Conservation (phyloP, 2,329 filamentous ascomycete species). For the Blastomyces gilchristii region DNA sequence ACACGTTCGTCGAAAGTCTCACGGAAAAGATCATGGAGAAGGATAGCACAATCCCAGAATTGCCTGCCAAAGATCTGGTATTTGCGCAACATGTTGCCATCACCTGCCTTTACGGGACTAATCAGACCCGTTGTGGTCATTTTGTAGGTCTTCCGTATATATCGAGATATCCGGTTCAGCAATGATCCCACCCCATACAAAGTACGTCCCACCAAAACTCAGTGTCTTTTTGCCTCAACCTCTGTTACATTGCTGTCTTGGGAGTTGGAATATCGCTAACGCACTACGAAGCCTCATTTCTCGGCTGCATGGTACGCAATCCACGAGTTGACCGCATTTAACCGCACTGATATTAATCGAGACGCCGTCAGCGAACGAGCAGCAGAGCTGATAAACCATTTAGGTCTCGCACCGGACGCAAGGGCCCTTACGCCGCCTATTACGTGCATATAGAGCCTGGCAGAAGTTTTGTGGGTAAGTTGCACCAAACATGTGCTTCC, state of each 20-base stretch:
- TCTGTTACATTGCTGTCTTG: not conserved
- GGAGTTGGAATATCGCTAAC: constrained; percentile 15
- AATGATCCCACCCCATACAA: constrained; percentile 84
- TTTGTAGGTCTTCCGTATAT: constrained; percentile 64
- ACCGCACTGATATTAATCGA: not conserved
- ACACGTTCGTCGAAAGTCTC: constrained; percentile 62
- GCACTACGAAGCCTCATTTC: constrained; percentile 55
- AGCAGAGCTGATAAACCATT: constrained; percentile 9
- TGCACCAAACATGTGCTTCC: not conserved
- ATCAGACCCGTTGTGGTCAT: constrained; percentile 9
- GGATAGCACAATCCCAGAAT: constrained; percentile 75
- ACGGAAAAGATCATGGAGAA: constrained; percentile 59
- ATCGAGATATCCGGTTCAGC: constrained; percentile 75
- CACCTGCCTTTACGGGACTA: not conserved
- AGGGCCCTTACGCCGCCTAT: constrained; percentile 79
- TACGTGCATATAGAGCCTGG: constrained; percentile 73
- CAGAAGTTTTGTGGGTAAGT: constrained; percentile 60
- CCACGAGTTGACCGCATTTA: constrained; percentile 9
- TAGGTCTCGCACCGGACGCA: constrained; percentile 72
- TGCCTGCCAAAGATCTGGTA: constrained; percentile 73
- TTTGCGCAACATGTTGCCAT: constrained; percentile 10
- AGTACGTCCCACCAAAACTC: constrained; percentile 38
- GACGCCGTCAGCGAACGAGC: constrained; percentile 10
- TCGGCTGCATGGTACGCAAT: constrained; percentile 60
- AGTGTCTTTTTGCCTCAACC: not conserved